Percentiles rank a stretch among this genome's conserved stretches.
Conservation (phyloP, 2,329 filamentous ascomycete species). For the Metarhizium sp. region DNA sequence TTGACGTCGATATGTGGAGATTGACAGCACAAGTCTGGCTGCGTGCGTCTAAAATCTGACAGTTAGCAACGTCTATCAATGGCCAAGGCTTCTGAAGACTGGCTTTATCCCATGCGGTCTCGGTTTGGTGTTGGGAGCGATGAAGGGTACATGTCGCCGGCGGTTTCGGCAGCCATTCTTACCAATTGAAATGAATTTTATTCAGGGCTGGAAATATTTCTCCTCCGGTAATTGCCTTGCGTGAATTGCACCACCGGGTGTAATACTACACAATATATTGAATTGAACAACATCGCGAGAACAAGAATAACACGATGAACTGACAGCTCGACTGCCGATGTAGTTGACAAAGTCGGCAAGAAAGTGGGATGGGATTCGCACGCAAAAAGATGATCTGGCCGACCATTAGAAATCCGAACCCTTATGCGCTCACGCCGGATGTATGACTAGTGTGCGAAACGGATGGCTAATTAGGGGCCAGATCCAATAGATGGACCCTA, state of each 20-base stretch:
- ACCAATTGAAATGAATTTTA: background rate
- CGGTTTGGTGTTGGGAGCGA: background rate
- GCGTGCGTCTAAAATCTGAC: background rate
- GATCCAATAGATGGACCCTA: background rate
- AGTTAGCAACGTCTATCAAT: background rate
- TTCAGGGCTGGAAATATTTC: background rate
- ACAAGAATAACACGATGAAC: background rate
- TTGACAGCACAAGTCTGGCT: background rate
- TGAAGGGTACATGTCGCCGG: too few relatives aligned
- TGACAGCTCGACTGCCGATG: background rate
- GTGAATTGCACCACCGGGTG: background rate
- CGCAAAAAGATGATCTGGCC: background rate
- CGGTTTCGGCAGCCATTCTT: background rate
- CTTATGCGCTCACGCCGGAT: background rate
- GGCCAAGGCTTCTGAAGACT: background rate
- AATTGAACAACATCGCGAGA: background rate
- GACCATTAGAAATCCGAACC: background rate
- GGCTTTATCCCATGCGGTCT: background rate
- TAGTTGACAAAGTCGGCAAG: background rate
- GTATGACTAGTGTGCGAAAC: background rate
- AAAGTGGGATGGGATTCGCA: background rate
- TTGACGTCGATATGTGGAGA: background rate
- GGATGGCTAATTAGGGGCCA: background rate
- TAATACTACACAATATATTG: background rate
- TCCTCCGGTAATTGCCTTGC: background rate